Evolutionary conservation across 2,329 filamentous ascomycete genomes (phyloP).

Genomic region (Lachnellula occidentalis): DNA sequence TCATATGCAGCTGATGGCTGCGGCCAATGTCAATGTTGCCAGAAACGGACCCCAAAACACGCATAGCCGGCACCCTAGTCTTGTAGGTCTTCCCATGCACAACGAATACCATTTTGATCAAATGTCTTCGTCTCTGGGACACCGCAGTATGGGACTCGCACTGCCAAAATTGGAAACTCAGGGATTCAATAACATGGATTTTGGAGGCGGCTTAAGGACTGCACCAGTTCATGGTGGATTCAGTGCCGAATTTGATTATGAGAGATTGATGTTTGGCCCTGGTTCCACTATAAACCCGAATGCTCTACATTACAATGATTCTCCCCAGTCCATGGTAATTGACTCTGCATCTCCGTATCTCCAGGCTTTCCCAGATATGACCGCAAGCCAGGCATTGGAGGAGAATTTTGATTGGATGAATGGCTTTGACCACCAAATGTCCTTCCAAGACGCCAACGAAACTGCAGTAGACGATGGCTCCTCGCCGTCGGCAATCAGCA

Average conservation of each 20-base stretch:
- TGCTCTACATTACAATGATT: slow-evolving; percentile 78
- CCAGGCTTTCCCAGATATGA: slow-evolving; percentile 52
- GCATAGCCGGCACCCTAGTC: slow-evolving; percentile 69
- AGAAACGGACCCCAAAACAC: slow-evolving; percentile 43
- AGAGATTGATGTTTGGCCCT: slow-evolving; percentile 62
- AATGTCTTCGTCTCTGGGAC: slow-evolving; percentile 64
- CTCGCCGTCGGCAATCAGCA: slow-evolving; percentile 93
- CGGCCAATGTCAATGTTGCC: slow-evolving; percentile 46
- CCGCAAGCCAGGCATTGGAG: slow-evolving; percentile 57
- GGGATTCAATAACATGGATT: slow-evolving; percentile 59
- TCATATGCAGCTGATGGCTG: slow-evolving; percentile 66
- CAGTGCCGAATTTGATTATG: slow-evolving; percentile 63
- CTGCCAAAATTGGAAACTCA: slow-evolving; percentile 82
- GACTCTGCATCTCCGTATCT: slow-evolving; percentile 58
- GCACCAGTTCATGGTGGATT: slow-evolving; percentile 65
- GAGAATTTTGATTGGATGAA: slow-evolving; percentile 81
- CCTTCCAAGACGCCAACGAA: slow-evolving; percentile 64
- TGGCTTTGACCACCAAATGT: slow-evolving; percentile 73
- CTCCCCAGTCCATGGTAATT: slow-evolving; percentile 60
- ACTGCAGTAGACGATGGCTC: slow-evolving; percentile 77
- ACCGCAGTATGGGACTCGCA: slow-evolving; percentile 60
- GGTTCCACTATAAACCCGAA: slow-evolving; percentile 68
- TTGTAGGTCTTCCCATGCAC: slow-evolving; percentile 60
- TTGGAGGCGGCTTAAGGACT: slow-evolving; percentile 65
- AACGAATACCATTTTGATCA: slow-evolving; percentile 62